Conservation (phyloP, 306 rosid genomes). For the Vicia sativa region DNA sequence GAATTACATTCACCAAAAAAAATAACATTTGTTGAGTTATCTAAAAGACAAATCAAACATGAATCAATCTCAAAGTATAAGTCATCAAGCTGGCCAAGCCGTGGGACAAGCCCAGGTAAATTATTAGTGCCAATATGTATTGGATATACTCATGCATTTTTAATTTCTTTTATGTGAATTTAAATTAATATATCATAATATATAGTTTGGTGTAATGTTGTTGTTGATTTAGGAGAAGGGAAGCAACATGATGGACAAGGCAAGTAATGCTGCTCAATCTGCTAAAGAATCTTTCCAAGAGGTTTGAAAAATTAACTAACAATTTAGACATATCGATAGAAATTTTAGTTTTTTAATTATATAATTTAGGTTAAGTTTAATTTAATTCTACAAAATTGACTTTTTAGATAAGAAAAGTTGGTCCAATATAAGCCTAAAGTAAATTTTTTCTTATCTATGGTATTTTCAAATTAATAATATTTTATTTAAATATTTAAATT, state of each 20-base stretch:
- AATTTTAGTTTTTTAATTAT: too few relatives aligned
- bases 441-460: too few relatives aligned
- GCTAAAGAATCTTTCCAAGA: constrained; percentile 50
- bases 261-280: constrained; percentile 52
- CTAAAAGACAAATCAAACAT: constrained; percentile 29
- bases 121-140: not conserved
- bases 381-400: too few relatives aligned
- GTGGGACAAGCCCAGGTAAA: constrained; percentile 47
- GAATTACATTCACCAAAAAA: constrained; percentile 4
- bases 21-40: not conserved
- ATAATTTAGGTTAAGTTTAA: too few relatives aligned
- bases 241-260: too few relatives aligned
- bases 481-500: too few relatives aligned
- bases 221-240: constrained; percentile 49
- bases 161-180: not conserved
- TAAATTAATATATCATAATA: not conserved
- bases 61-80: constrained; percentile 41
- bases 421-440: too few relatives aligned
- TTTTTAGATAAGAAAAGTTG: too few relatives aligned
- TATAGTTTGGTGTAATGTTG: not conserved
- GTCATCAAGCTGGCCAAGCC: constrained; percentile 51
- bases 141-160: too few relatives aligned
- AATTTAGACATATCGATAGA: too few relatives aligned
- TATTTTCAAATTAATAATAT: too few relatives aligned
- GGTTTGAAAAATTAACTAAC: not conserved